Evolutionary conservation across 495 filamentous ascomycete species (phyloP), one percentile per base, ranked within the genome.

Genomic region (Neurospora sp.): DNA sequence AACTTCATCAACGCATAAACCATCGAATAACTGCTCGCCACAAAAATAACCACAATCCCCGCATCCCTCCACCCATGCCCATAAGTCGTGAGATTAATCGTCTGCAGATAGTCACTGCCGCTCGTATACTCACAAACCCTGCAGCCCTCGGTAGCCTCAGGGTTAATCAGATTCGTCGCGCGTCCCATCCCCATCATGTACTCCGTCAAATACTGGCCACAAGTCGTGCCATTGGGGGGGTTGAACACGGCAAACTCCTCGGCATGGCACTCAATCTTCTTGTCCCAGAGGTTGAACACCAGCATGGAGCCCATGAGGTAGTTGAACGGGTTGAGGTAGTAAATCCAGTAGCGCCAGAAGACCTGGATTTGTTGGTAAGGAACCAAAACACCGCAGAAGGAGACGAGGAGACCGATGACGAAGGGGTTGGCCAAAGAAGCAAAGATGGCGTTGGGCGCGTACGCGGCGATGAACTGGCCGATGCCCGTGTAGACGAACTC

Each of bases 1-100:
- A 81, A 69, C 73, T 77, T 78, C 79, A 81, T 81, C 35, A 82
- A 68, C 35, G 61, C 66, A 70, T 75, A 82, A 41, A 82, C 79
- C 40, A 77, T 27, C 11, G 72, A 70, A 70, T 81, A 82, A 38
- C 74, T 76, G 71, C 78, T 80, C 69, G 81, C 31, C 12, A 77
- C 78, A 68, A 82, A 83, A 27, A 79, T 75, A 37, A 76, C 73
- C 12, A 78, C 73, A 79, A 89, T 82, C 59, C 84, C 90, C 72
- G 87, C 89, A 76, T 90, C 80, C 40, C 88, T 82, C 91, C 90
- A 92, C 69, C 89, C 89, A 72, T 90, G 77, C 71, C 77, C 69
- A 78, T 84, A 87, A 77, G 78, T 72, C 37, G 75, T 72, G 10
- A 79, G 68, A 27, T 81, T 79, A 2, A 82, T 40, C 38, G 71